Evolutionary conservation across 1,284 basidiomycete species (phyloP), one percentile per base, ranked within the genome.

Genomic region (Nidula niveotomentosa): DNA sequence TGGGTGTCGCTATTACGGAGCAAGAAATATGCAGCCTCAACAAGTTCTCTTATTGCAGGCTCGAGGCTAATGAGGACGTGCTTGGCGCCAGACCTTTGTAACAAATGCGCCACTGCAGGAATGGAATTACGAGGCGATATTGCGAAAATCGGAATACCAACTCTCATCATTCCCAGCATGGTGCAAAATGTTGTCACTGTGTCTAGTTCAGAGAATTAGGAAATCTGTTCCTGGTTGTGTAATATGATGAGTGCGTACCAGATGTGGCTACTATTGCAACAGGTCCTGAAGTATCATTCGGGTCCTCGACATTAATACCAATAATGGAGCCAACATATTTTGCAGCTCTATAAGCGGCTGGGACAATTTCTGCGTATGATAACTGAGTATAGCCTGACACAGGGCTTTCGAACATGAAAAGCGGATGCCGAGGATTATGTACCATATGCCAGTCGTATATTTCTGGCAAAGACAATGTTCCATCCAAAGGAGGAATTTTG

Each of bases 371-470:
- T 9, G 17, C n/a, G 33, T 51, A 57, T 18, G 56, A 46, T 12
- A 55, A 15, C 15, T 52, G 41, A 18, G 36, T 47, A 44, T 39
- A 49, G n/a, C 41, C 54, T 8, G 18, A 15, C 10, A 17, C 36
- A 23, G 10, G n/a, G 36, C 41, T 51, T 34, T 53, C 56, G 34
- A 51, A 61, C 3, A 59, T 37, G 23, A 59, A 58, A 3, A 61
- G 33, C 4, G 58, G 48, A 44, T 61, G 50, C 17, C 52, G n/a
- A 8, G 58, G 56, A 45, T 58, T 59, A 46, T 59, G 33, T 10
- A 52, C 48, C n/a, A 56, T 47, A 48, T 63, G 60, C 62, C 62
- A 63, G 39, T 60, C 59, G 53, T 61, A 65, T 5, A 62, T 53
- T 41, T 63, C 55, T 4, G 58, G 54, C 7, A 63, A n/a, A 8